phyloP scores from a whole-genome alignment of 2,329 filamentous ascomycete species.

The Cordyceps cicadae region DNA sequence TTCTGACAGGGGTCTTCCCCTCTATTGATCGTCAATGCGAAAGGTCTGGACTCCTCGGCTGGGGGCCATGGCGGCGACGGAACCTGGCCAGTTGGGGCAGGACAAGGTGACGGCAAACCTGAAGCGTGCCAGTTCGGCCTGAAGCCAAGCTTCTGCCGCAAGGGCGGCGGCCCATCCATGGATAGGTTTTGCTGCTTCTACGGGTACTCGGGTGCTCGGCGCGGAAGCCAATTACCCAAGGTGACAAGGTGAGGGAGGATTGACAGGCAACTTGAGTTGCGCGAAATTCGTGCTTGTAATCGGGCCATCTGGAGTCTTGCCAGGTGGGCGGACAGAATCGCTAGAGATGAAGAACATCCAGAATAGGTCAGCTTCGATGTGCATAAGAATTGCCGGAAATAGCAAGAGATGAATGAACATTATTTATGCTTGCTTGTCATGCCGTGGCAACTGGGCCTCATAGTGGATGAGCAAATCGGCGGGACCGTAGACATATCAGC shows the following conservation, averaged over 20 bases:
- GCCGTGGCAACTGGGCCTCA: no score
- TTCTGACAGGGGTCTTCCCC: neutral
- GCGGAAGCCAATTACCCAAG: neutral
- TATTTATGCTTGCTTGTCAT: neutral
- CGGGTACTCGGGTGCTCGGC: neutral
- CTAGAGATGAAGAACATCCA: neutral
- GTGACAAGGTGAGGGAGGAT: neutral
- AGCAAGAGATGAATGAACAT: neutral
- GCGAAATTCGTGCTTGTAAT: neutral
- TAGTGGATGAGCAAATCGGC: neutral
- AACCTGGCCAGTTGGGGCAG: neutral
- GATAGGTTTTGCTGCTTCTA: neutral
- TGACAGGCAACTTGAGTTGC: neutral
- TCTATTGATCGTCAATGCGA: constrained; percentile 6
- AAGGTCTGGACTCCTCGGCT: constrained; percentile 4
- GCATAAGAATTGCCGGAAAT: neutral
- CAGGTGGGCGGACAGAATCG: neutral
- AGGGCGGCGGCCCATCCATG: neutral
- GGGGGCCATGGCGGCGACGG: neutral
- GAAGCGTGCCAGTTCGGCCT: constrained; percentile 4
- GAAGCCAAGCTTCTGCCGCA: neutral
- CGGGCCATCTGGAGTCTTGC: neutral
- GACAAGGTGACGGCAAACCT: neutral
- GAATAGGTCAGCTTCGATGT: neutral
- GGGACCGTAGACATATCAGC: neutral